phyloP scores from a whole-genome alignment of 352 stramenopile genomes.

The Peronospora farinosa region DNA sequence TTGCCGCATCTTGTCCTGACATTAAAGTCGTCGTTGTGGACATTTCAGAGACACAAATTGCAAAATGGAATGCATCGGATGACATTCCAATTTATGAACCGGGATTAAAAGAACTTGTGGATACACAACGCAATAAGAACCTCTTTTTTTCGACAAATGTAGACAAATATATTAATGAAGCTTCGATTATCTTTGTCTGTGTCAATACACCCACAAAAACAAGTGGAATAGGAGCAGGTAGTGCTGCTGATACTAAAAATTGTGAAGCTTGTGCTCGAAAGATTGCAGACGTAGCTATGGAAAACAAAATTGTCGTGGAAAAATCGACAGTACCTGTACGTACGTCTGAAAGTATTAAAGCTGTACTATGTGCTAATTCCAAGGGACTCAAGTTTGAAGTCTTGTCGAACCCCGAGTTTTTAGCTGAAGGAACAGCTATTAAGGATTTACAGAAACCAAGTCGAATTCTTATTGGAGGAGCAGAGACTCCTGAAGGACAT shows the following conservation, averaged over 20 bases:
- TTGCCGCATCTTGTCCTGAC: slow-evolving; percentile 94
- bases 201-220: slow-evolving; percentile 99
- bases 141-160: slow-evolving; percentile 99
- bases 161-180: slow-evolving; percentile 93
- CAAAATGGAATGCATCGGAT: slow-evolving; percentile 93
- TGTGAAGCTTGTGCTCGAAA: slow-evolving; percentile 97
- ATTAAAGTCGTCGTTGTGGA: slow-evolving; percentile 98
- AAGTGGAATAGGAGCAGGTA: slow-evolving; percentile 93
- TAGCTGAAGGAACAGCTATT: slow-evolving; percentile 98
- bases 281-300: slow-evolving; percentile 93
- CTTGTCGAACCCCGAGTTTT: slow-evolving; percentile 98
- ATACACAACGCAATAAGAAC: slow-evolving; percentile 89
- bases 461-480: slow-evolving; percentile 97
- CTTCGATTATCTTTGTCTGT: slow-evolving; percentile 99
- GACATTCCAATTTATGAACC: slow-evolving; percentile 99
- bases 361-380: slow-evolving; percentile 93
- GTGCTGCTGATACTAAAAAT: slow-evolving; percentile 98
- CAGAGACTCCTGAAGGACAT: slow-evolving; percentile 87
- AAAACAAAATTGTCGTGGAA: slow-evolving; percentile 98
- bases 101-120: slow-evolving; percentile 94
- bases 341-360: slow-evolving; percentile 95
- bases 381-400: slow-evolving; percentile 94
- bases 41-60: slow-evolving; percentile 93
- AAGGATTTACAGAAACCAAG: slow-evolving; percentile 92
- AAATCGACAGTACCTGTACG: slow-evolving; percentile 99